Percentiles rank a stretch among this genome's conserved stretches.
phyloP scores from a whole-genome alignment of 306 rosid genomes.

The Acacia confusa region DNA sequence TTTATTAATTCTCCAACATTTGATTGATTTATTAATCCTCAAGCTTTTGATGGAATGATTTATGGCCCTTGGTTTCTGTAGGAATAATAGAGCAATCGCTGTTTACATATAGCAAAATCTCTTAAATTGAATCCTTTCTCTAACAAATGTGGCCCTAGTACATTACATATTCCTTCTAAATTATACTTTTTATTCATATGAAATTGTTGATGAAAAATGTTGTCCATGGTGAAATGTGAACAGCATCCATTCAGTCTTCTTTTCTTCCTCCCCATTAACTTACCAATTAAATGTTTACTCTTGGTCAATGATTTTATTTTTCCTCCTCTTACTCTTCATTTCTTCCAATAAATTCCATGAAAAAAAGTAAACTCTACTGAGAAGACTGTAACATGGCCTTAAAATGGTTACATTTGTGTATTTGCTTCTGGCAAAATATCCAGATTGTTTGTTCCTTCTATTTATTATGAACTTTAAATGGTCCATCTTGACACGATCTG shows the following conservation, averaged over 20 bases:
- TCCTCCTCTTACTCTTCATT: background rate
- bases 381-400: background rate
- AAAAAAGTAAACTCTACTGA: background rate
- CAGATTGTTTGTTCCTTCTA: slow-evolving; percentile 15
- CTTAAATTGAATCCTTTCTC: background rate
- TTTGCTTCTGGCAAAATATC: slow-evolving; percentile 14
- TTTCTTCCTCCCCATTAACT: background rate
- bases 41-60: background rate
- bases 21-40: too few relatives aligned
- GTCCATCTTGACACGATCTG: background rate
- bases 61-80: too few relatives aligned
- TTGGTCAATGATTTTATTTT: background rate
- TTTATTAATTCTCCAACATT: too few relatives aligned
- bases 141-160: background rate
- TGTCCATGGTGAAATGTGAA: background rate
- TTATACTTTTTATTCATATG: background rate
- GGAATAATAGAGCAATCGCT: background rate
- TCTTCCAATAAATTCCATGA: background rate
- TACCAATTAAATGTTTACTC: background rate
- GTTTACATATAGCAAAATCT: too few relatives aligned
- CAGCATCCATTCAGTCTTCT: background rate
- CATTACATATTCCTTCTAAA: background rate
- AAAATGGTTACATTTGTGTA: background rate
- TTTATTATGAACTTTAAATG: background rate
- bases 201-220: background rate